Conservation (phyloP, 768 basidiomycete species). For the Termitomyces sp. region DNA sequence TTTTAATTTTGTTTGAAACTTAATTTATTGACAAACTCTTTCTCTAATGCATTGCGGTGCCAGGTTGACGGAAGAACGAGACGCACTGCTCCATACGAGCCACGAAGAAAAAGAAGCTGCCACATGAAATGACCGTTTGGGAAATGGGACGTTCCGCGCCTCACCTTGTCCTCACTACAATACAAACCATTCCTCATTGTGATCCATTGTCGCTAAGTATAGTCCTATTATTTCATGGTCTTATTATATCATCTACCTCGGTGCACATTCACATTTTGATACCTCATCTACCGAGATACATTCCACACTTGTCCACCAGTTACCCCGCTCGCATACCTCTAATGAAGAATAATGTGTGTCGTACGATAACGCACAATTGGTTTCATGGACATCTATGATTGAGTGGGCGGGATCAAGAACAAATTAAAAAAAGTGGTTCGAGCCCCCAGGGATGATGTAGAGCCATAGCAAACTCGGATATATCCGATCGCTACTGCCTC, state of each 20-base stretch:
- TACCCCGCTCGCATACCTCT: constrained; percentile 2
- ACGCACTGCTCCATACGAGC: constrained; percentile 30
- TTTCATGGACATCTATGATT: background rate
- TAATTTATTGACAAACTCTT: constrained; percentile 33
- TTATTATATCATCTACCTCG: constrained; percentile 3
- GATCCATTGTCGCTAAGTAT: constrained; percentile 2
- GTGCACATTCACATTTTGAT: constrained; percentile 7
- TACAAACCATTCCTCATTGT: background rate
- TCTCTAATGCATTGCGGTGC: constrained; percentile 20
- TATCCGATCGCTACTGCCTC: constrained; percentile 25
- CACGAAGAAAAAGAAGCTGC: constrained; percentile 18
- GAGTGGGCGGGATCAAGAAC: background rate
- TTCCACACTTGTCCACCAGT: constrained; percentile 7
- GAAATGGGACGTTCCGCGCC: background rate
- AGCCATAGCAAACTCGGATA: constrained; percentile 15
- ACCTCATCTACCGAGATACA: constrained; percentile 13
- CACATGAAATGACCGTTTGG: constrained; percentile 9
- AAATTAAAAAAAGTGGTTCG: constrained; percentile 10
- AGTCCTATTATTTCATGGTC: background rate
- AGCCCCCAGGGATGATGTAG: background rate
- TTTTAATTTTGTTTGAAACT: constrained; percentile 31
- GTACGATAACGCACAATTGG: background rate
- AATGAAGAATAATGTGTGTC: constrained; percentile 7
- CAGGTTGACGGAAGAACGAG: constrained; percentile 70
- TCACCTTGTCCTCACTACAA: background rate